Percentiles rank a stretch among this genome's conserved stretches.
phyloP scores from a whole-genome alignment of 2,329 filamentous ascomycete genomes.

The Botryosphaeria dothidea region DNA sequence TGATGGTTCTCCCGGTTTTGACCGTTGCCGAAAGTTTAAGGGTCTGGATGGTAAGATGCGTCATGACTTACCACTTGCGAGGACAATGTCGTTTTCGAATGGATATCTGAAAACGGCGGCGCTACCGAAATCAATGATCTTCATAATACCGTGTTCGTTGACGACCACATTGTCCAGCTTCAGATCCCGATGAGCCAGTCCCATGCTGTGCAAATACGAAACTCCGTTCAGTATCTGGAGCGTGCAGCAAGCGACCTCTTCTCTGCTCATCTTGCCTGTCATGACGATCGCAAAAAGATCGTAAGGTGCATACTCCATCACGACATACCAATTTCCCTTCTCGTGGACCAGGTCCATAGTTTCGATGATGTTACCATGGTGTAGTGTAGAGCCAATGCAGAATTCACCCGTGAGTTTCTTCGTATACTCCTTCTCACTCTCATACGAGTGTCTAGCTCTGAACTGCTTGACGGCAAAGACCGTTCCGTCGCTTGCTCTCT shows the following conservation, averaged over 20 bases:
- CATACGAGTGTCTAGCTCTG: constrained; percentile 84
- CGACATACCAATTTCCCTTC: constrained; percentile 92
- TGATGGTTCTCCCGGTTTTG: background rate
- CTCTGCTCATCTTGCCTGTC: constrained; percentile 94
- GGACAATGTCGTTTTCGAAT: constrained; percentile 85
- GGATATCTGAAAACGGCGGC: constrained; percentile 97
- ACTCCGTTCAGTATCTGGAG: constrained; percentile 94
- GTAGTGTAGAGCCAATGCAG: constrained; percentile 93
- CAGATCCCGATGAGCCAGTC: constrained; percentile 88
- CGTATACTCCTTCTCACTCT: constrained; percentile 91
- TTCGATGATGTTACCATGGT: constrained; percentile 98
- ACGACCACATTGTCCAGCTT: constrained; percentile 99
- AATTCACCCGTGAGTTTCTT: constrained; percentile 99
- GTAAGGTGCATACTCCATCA: constrained; percentile 97
- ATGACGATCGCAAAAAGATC: constrained; percentile 98
- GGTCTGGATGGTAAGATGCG: background rate
- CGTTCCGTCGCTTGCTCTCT: constrained; percentile 84
- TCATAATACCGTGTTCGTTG: constrained; percentile 96
- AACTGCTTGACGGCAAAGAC: constrained; percentile 99
- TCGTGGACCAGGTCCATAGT: constrained; percentile 96
- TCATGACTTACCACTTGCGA: constrained; percentile 69
- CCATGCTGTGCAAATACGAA: constrained; percentile 92
- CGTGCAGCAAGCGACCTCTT: constrained; percentile 89
- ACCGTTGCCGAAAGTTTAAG: background rate
- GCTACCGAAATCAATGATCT: constrained; percentile 98